These are phyloP conservation scores for Raphanus raphanistrum DNA, from an alignment of 345 rosid species.

Conservation along the genomic window DNA sequence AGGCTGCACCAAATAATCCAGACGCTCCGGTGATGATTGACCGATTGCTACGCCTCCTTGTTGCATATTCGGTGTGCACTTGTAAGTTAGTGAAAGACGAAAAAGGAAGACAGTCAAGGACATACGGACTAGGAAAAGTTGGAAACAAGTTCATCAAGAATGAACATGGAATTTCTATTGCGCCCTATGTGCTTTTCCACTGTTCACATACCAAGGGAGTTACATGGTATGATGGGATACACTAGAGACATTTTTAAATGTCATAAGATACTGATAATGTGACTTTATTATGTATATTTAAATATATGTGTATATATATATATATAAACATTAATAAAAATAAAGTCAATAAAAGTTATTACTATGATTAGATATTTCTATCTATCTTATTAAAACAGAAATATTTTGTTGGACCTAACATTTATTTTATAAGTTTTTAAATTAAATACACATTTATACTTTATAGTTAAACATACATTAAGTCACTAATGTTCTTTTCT, in stretches of 20 bases:
- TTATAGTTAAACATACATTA: no score
- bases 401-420: no score
- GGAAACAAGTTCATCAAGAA: slow-evolving; percentile 17
- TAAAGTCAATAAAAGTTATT: not conserved
- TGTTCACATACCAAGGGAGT: not conserved
- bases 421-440: no score
- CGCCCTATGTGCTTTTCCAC: not conserved
- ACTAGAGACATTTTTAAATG: not conserved
- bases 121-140: slow-evolving; percentile 7
- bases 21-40: slow-evolving; percentile 24
- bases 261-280: not conserved
- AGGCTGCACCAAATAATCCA: slow-evolving; percentile 3
- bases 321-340: not conserved
- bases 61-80: slow-evolving; percentile 18
- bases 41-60: slow-evolving; percentile 26
- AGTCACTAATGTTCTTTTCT: no score
- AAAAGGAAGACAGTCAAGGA: slow-evolving; percentile 5
- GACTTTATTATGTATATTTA: not conserved
- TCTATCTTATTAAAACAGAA: no score
- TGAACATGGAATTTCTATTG: slow-evolving; percentile 20
- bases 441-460: no score
- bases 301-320: not conserved
- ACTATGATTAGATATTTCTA: not conserved
- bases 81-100: slow-evolving; percentile 22
- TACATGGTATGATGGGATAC: slow-evolving; percentile 6